A percentile compares a stretch with the other conserved stretches of the same genome.
Evolutionary conservation across 768 basidiomycete species (phyloP).

Genomic region (Tubosaeta sp.): DNA sequence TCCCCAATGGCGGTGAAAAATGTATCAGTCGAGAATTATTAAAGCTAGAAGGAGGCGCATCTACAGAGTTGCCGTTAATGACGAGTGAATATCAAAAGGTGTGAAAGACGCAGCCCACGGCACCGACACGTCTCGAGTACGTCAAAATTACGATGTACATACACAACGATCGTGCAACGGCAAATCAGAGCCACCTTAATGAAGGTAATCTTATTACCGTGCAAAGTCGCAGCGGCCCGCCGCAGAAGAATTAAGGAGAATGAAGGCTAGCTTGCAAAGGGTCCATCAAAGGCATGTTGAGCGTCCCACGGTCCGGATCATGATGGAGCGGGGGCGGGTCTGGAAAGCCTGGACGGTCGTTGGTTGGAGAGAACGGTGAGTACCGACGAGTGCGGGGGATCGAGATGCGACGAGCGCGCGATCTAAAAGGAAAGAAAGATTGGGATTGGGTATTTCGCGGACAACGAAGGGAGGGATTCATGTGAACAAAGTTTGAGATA

Average conservation of each 20-base stretch:
- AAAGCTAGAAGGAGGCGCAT: not conserved
- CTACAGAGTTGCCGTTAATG: slow-evolving; percentile 15
- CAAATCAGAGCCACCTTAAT: slow-evolving; percentile 19
- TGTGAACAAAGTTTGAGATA: slow-evolving; percentile 18
- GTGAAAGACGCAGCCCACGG: slow-evolving; percentile 15
- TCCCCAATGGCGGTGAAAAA: slow-evolving; percentile 1
- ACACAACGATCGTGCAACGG: slow-evolving; percentile 10
- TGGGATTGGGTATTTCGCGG: not conserved
- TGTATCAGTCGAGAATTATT: slow-evolving; percentile 5
- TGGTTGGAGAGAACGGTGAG: not conserved
- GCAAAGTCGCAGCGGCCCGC: slow-evolving; percentile 1
- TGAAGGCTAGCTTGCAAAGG: slow-evolving; percentile 4
- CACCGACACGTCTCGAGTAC: slow-evolving; percentile 26
- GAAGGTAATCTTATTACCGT: slow-evolving; percentile 24
- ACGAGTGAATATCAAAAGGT: slow-evolving; percentile 19
- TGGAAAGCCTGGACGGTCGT: not conserved
- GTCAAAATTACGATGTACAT: slow-evolving; percentile 19
- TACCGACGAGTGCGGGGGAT: slow-evolving; percentile 17
- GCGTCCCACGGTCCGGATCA: slow-evolving; percentile 17
- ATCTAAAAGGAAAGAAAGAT: slow-evolving; percentile 11
- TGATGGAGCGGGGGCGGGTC: not conserved
- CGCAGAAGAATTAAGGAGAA: slow-evolving; percentile 5
- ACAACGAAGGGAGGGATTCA: not conserved
- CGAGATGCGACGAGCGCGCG: slow-evolving; percentile 23
- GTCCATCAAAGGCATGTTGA: slow-evolving; percentile 2